Conservation (phyloP, 768 basidiomycete genomes). For the Pholiota molesta region DNA sequence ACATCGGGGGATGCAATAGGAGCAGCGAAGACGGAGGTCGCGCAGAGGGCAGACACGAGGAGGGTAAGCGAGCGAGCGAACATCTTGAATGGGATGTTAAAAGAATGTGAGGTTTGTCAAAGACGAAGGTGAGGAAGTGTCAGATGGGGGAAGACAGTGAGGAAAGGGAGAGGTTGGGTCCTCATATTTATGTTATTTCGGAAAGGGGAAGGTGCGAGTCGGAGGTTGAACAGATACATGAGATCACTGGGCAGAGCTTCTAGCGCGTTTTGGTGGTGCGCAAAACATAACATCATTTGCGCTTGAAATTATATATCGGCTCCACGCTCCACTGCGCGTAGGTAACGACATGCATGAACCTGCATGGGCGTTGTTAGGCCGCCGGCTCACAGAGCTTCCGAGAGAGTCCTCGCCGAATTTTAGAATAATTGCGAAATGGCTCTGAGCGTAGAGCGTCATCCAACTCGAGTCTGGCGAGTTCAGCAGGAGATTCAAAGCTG, state of each 20-base stretch:
- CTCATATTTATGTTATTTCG: neutral
- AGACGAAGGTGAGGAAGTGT: neutral
- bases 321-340: neutral
- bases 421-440: too few relatives aligned
- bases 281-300: neutral
- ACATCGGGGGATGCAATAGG: neutral
- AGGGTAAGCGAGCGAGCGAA: conserved; percentile 25
- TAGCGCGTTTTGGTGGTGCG: neutral
- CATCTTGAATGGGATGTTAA: conserved; percentile 21
- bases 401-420: too few relatives aligned
- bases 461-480: too few relatives aligned
- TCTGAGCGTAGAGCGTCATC: too few relatives aligned
- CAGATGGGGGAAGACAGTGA: neutral
- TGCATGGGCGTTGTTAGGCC: neutral
- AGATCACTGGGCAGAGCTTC: neutral
- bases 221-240: neutral
- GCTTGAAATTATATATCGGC: neutral
- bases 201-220: neutral
- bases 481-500: too few relatives aligned
- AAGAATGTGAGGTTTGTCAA: conserved; percentile 18
- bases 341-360: neutral
- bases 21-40: conserved; percentile 18
- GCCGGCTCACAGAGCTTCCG: neutral
- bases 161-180: neutral
- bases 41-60: conserved; percentile 22